phyloP scores from a whole-genome alignment of 2,329 filamentous ascomycete species.

The Fusarium nematophilum region DNA sequence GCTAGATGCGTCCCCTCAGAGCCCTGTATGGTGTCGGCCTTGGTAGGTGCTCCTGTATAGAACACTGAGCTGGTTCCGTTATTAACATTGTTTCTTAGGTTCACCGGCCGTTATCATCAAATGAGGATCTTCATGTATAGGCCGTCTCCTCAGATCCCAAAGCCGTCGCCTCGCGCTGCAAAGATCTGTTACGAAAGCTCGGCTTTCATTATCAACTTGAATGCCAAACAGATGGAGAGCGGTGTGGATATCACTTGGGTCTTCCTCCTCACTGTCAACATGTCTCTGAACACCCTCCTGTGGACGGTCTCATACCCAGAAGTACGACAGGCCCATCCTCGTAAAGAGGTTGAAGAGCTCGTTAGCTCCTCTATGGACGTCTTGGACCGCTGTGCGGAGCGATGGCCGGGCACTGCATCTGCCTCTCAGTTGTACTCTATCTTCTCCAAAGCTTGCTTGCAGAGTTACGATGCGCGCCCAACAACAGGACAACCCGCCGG shows the following conservation, averaged over 20 bases:
- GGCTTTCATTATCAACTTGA: slow-evolving; percentile 82
- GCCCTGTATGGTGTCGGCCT: slow-evolving; percentile 76
- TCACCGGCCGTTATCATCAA: slow-evolving; percentile 79
- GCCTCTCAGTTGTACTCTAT: slow-evolving; percentile 89
- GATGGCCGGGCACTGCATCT: slow-evolving; percentile 91
- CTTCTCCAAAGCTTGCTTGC: slow-evolving; percentile 85
- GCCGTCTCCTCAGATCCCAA: slow-evolving; percentile 90
- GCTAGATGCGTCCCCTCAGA: slow-evolving; percentile 80
- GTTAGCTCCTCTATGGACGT: slow-evolving; percentile 81
- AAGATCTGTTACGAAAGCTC: slow-evolving; percentile 85
- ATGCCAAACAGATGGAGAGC: slow-evolving; percentile 81
- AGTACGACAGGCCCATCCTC: slow-evolving; percentile 77
- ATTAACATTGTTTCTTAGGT: slow-evolving; percentile 58
- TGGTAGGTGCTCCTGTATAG: slow-evolving; percentile 70
- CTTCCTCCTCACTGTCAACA: slow-evolving; percentile 89
- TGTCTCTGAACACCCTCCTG: slow-evolving; percentile 89
- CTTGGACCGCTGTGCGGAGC: slow-evolving; percentile 81
- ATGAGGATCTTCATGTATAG: slow-evolving; percentile 90
- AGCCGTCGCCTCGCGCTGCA: slow-evolving; percentile 83
- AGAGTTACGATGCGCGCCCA: slow-evolving; percentile 78
- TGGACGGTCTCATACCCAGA: slow-evolving; percentile 92
- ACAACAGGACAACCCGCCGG: slow-evolving; percentile 40
- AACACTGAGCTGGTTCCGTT: not conserved
- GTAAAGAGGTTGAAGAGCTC: slow-evolving; percentile 80
- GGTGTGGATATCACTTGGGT: slow-evolving; percentile 91